phyloP scores from a whole-genome alignment of 2,329 filamentous ascomycete genomes.

The Fonsecaea nubica region DNA sequence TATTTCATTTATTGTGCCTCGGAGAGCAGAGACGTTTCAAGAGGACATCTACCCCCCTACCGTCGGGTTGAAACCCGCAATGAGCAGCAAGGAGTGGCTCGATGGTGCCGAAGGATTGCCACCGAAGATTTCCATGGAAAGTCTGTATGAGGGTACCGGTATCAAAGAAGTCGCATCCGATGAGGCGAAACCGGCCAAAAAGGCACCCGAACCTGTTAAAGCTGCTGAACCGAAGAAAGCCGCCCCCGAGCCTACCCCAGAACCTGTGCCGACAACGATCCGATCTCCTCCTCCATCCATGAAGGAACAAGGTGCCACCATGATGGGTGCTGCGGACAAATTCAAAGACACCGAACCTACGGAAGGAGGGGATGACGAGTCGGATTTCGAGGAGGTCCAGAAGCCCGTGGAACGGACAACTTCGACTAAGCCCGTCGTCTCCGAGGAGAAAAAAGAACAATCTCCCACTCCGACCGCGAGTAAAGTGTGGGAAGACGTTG shows the following conservation, averaged over 20 bases:
- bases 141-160: constrained; percentile 82
- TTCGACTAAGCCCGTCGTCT: constrained; percentile 30
- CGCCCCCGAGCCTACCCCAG: constrained; percentile 39
- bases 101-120: constrained; percentile 82
- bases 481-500: constrained; percentile 28
- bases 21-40: constrained; percentile 92
- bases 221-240: constrained; percentile 57
- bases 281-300: constrained; percentile 70
- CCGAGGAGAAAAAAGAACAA: constrained; percentile 30
- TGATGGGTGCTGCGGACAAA: constrained; percentile 82
- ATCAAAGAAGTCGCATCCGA: constrained; percentile 77
- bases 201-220: constrained; percentile 54
- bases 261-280: constrained; percentile 46
- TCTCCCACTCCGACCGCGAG: constrained; percentile 24
- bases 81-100: constrained; percentile 83
- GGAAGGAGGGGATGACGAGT: constrained; percentile 70
- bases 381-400: constrained; percentile 84
- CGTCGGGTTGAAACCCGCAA: constrained; percentile 76
- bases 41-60: constrained; percentile 95
- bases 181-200: constrained; percentile 53
- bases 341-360: constrained; percentile 76
- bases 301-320: constrained; percentile 85
- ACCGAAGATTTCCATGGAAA: constrained; percentile 91
- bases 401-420: constrained; percentile 67
- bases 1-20: constrained; percentile 94